Conservation (phyloP, 257 asterid species). For the Capsicum rhomboideum region DNA sequence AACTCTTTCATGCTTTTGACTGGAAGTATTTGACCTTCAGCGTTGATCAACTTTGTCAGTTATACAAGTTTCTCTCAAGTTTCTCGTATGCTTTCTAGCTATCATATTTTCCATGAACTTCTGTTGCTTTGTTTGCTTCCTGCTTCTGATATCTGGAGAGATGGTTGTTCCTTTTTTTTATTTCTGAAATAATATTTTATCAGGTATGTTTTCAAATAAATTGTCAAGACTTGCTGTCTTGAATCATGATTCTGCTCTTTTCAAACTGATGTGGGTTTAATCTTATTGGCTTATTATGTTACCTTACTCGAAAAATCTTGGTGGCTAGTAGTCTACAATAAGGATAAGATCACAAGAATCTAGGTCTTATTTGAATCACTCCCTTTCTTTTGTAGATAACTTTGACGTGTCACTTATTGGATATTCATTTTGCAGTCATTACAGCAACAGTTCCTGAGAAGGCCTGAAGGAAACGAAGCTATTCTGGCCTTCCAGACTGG, state of each 20-base stretch:
- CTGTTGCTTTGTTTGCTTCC: not conserved
- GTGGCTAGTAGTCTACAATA: not conserved
- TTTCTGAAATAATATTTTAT: not conserved
- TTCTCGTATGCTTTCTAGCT: not conserved
- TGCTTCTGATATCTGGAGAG: not conserved
- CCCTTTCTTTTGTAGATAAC: not conserved
- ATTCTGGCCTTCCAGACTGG: conserved; percentile 75
- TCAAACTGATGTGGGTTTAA: not conserved
- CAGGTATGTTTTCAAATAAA: not conserved
- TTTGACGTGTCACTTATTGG: not conserved
- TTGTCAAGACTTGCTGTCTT: not conserved
- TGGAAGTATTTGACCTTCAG: not conserved
- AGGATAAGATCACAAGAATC: not conserved
- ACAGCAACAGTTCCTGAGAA: conserved; percentile 71
- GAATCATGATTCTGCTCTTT: not conserved
- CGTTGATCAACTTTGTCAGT: not conserved
- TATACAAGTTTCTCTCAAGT: not conserved
- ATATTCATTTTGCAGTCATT: conserved; percentile 38
- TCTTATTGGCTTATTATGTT: not conserved
- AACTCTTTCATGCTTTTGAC: not conserved
- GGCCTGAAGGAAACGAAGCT: conserved; percentile 83
- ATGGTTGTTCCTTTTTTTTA: not conserved
- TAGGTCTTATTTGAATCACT: not conserved
- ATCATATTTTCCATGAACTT: not conserved
- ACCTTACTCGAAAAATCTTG: not conserved